Conservation (phyloP, 139 green algal genomes). For the Chlamydomonas sp. region DNA sequence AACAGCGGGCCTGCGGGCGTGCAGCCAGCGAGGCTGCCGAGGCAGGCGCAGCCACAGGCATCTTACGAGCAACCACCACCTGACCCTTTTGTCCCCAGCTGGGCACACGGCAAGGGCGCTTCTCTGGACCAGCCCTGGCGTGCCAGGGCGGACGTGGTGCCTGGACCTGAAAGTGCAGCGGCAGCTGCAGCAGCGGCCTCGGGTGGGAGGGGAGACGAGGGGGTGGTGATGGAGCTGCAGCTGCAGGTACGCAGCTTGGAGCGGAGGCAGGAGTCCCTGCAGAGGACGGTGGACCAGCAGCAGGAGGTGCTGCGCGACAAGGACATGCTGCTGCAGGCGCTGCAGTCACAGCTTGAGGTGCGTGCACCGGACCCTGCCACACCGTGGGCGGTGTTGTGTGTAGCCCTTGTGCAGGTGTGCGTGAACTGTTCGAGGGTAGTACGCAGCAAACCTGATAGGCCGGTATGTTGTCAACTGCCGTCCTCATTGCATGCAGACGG, state of each 20-base stretch:
- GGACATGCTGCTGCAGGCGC: background rate
- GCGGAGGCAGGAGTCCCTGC: constrained; percentile 29
- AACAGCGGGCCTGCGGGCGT: no score
- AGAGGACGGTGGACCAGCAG: constrained; percentile 8
- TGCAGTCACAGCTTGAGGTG: constrained; percentile 29
- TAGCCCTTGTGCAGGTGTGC: background rate
- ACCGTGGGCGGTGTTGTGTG: background rate
- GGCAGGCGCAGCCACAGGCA: no score
- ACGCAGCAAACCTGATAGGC: no score
- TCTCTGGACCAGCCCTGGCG: no score
- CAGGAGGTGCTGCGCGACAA: constrained; percentile 35
- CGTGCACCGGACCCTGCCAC: background rate
- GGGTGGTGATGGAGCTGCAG: background rate
- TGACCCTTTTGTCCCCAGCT: no score
- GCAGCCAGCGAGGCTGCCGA: no score
- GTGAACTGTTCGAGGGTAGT: background rate
- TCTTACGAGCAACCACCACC: no score
- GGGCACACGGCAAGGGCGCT: no score
- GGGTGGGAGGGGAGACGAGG: constrained; percentile 5
- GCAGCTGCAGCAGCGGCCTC: background rate
- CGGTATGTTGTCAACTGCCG: no score
- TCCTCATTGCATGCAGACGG: no score
- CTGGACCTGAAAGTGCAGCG: background rate
- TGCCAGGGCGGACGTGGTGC: no score
- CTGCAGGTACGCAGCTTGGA: background rate